phyloP scores from a whole-genome alignment of 495 filamentous ascomycete species.

The Tuber calosporum region DNA sequence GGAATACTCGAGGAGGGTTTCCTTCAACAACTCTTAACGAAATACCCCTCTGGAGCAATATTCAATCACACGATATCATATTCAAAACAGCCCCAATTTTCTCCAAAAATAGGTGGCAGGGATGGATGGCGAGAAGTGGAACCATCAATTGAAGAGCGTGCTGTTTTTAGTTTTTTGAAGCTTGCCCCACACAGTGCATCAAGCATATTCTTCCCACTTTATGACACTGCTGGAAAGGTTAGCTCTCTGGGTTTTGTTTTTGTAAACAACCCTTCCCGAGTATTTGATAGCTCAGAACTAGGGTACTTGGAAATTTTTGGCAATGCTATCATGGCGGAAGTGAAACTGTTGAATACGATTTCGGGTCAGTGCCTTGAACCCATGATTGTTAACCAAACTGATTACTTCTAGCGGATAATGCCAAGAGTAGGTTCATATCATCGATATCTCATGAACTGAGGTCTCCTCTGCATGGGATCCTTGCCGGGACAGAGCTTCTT shows the following conservation, averaged over 20 bases:
- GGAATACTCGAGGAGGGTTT: not conserved
- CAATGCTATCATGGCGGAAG: not conserved
- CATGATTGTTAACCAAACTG: not conserved
- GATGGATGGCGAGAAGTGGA: not conserved
- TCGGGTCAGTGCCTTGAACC: not conserved
- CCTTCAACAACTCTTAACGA: not conserved
- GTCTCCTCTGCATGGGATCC: conserved; percentile 45
- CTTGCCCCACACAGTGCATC: not conserved
- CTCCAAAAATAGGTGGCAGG: not conserved
- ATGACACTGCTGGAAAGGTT: not conserved
- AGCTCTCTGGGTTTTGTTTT: not conserved
- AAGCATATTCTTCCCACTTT: not conserved
- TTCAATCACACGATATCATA: not conserved
- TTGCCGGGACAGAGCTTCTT: conserved; percentile 44
- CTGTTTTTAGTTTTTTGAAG: not conserved
- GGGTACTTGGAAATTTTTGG: not conserved
- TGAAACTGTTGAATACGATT: not conserved
- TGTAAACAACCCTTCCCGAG: not conserved
- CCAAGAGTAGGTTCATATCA: conserved; percentile 45
- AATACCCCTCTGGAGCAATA: not conserved
- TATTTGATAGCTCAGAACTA: not conserved
- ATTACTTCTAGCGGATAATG: conserved; percentile 19
- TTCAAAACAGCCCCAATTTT: not conserved
- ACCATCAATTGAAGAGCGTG: not conserved
- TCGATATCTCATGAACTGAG: conserved; percentile 45